Evolutionary conservation across 306 rosid species (phyloP).

Genomic region (Trichosanthes truncata): DNA sequence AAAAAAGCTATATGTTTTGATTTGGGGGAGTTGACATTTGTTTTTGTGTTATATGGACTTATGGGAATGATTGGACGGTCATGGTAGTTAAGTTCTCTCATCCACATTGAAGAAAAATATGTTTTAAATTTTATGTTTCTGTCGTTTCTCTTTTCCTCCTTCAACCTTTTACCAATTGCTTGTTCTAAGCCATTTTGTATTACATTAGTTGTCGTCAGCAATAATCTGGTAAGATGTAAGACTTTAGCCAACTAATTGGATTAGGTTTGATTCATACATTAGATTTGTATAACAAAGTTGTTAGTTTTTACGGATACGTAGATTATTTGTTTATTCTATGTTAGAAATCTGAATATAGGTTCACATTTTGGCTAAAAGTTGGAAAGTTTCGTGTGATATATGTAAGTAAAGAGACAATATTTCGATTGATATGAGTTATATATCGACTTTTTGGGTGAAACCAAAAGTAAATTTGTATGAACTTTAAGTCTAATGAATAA

Average conservation of each 20-base stretch:
- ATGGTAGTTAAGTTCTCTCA: constrained; percentile 8
- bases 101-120: background rate
- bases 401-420: no score
- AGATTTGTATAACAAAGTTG: background rate
- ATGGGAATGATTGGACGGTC: constrained; percentile 11
- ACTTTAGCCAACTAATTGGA: background rate
- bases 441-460: no score
- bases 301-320: background rate
- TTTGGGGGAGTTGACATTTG: constrained; percentile 10
- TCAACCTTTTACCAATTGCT: background rate
- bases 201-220: background rate
- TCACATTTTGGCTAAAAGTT: no score
- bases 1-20: background rate
- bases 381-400: no score
- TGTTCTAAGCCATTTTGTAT: background rate
- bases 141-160: background rate
- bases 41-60: background rate
- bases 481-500: no score
- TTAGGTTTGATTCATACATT: background rate
- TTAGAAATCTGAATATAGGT: no score
- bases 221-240: background rate
- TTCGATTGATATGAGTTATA: no score
- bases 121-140: background rate
- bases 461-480: no score
- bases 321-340: no score